Base-by-base conservation (phyloP, 2,329 filamentous ascomycete genomes). In the Phoma herbarum region DNA sequence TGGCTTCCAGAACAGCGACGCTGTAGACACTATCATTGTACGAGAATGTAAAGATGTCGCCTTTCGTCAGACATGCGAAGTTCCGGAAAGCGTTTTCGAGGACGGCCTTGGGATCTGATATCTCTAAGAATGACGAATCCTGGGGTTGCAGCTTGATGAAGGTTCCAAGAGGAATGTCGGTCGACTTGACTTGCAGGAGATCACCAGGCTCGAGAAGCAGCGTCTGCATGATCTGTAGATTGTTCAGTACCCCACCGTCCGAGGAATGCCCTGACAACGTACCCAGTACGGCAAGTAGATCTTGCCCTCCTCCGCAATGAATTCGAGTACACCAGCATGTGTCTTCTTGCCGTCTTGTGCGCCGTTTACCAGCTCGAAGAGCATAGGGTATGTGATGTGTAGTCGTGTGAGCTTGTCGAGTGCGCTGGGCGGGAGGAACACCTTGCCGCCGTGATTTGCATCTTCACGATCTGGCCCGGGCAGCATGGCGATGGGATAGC, bases 81-180 rank as follows among this genome's bases (percentile, higher is more conserved):
- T 96, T 96, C 42, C 94, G 89, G 79, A 99, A 97, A 0, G 93
- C 94, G 70, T 95, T 95, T 79, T 99, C 95, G 28, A 99, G 87
- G 12, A 99, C 95, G 39, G 95, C 95, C 80, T 97, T 97, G 22
- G 95, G 95, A 71, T 99, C 95, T 70, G 90, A 94, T 75, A 99
- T 98, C 44, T 98, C 94, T 63, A 99, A 90, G 79, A 99, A 99
- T 69, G 90, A 90, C 51, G 91, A 88, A 22, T 92, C 93, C 79
- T 99, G 95, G 0, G 95, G 92, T 80, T 99, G 94, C 9, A 99
- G 86, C 80, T 99, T 99, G 81, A 99, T 96, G 78, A 97, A 90
- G 63, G 89, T 89, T 31, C 95, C 95, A 0, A 94, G 88, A 49
- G 93, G 91, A 16, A 99, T 86, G 41, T 96, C 94, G 2, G 95